phyloP scores from a whole-genome alignment of 306 rosid species.

The Ceratonia siliqua region DNA sequence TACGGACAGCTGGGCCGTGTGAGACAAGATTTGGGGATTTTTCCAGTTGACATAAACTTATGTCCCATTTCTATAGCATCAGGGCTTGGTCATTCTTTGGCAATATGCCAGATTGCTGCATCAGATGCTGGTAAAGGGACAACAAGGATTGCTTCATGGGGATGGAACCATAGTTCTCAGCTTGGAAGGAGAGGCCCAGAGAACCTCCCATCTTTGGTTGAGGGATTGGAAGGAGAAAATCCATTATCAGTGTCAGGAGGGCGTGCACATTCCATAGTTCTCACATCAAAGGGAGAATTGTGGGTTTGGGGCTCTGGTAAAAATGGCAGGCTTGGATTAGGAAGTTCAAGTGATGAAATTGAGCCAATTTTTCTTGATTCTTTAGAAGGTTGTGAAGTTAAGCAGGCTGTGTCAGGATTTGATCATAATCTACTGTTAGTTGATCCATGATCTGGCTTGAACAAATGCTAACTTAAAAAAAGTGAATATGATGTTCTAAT shows the following conservation, averaged over 20 bases:
- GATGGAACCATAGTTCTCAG: conserved; percentile 84
- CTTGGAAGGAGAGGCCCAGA: conserved; percentile 78
- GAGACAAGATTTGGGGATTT: conserved; percentile 62
- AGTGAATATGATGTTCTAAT: background rate
- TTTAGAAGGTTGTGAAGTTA: conserved; percentile 65
- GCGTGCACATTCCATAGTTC: conserved; percentile 83
- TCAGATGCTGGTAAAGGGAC: conserved; percentile 39
- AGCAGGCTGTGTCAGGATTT: conserved; percentile 83
- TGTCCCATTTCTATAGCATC: conserved; percentile 63
- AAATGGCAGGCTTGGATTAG: conserved; percentile 85
- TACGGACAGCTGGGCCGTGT: conserved; percentile 84
- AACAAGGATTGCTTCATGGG: conserved; percentile 72
- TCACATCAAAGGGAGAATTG: conserved; percentile 66
- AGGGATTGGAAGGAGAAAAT: conserved; percentile 61
- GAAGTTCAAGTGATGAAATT: conserved; percentile 67
- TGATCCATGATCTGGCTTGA: conserved; percentile 51
- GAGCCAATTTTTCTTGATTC: conserved; percentile 67
- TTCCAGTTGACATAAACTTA: conserved; percentile 61
- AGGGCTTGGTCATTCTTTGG: conserved; percentile 94
- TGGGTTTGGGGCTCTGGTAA: conserved; percentile 95
- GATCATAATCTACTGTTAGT: conserved; percentile 82
- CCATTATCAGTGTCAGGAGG: conserved; percentile 74
- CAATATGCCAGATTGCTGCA: conserved; percentile 58
- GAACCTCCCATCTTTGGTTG: conserved; percentile 52
- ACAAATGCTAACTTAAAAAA: background rate